Conservation (phyloP, 345 rosid species). For the Zanthoxylum bungeanum region DNA sequence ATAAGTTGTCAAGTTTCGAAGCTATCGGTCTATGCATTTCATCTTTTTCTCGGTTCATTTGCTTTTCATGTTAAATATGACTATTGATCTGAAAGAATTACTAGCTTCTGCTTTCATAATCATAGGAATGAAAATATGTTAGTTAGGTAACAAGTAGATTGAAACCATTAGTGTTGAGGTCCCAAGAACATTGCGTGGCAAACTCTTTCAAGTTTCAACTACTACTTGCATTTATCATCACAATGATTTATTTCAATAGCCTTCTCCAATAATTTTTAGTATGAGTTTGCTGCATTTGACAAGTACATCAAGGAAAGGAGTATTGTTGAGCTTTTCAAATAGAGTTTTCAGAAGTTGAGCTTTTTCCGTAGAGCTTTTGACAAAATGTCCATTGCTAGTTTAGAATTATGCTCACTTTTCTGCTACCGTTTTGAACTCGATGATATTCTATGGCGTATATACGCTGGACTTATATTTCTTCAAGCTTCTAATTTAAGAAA, state of each 20-base stretch:
- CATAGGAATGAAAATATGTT: not conserved
- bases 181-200: not conserved
- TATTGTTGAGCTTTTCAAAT: no score
- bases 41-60: not conserved
- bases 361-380: not conserved
- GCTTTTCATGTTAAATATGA: not conserved
- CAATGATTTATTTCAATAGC: not conserved
- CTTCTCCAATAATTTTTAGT: not conserved
- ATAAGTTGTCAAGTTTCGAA: no score
- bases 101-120: not conserved
- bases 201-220: slow-evolving; percentile 2
- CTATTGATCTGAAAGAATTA: not conserved
- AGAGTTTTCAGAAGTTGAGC: no score
- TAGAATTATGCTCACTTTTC: no score
- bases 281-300: not conserved
- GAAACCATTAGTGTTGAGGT: not conserved
- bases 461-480: no score
- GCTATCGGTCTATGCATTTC: no score
- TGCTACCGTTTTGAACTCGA: no score
- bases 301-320: no score
- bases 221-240: not conserved
- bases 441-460: no score
- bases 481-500: no score
- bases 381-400: not conserved
- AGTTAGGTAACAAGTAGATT: slow-evolving; percentile 9